Evolutionary conservation across 2,329 filamentous ascomycete genomes (phyloP).

Genomic region (Colletotrichum tofieldiae): DNA sequence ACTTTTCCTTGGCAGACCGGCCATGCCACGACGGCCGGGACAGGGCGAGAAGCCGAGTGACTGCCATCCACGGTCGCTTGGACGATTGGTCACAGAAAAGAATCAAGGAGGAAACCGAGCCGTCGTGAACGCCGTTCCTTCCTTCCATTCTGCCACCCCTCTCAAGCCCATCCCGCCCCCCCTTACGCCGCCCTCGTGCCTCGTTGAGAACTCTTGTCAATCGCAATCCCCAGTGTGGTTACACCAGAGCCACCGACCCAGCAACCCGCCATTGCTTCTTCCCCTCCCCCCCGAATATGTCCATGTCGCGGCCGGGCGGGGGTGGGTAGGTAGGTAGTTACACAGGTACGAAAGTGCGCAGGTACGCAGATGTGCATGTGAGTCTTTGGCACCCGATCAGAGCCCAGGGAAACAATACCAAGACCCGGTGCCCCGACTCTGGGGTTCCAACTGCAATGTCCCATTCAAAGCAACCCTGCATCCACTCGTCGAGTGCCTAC

Average conservation of each 20-base stretch:
- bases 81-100: neutral
- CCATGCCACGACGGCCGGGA: neutral
- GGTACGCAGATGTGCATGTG: neutral
- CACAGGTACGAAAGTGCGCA: neutral
- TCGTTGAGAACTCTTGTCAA: neutral
- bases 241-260: neutral
- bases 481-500: neutral
- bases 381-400: neutral
- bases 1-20: neutral
- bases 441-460: neutral
- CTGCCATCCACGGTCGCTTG: neutral
- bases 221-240: neutral
- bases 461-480: neutral
- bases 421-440: neutral
- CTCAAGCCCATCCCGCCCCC: neutral
- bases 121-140: too few relatives aligned
- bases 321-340: neutral
- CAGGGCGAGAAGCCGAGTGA: neutral
- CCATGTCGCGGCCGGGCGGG: neutral
- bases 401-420: neutral
- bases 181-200: neutral
- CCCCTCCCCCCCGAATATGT: neutral
- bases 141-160: neutral
- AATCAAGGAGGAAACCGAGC: too few relatives aligned
- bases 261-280: slow-evolving; percentile 2